Conservation (phyloP, 139 green algal species). For the Chlorella sp. region DNA sequence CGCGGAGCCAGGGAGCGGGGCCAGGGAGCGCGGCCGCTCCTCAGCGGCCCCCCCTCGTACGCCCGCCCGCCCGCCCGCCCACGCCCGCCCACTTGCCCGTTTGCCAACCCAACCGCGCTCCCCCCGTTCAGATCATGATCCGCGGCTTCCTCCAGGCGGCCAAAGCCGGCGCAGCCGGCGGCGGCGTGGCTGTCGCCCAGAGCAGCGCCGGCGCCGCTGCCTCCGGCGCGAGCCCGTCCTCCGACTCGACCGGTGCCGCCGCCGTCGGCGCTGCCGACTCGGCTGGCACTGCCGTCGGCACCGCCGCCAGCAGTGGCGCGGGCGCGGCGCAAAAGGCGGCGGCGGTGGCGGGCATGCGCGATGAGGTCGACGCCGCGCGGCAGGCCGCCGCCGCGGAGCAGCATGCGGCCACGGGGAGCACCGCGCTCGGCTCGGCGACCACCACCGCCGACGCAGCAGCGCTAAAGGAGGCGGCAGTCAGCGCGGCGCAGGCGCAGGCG, state of each 20-base stretch:
- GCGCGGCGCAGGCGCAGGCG: too few relatives aligned
- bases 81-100: background rate
- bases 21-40: too few relatives aligned
- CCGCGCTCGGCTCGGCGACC: background rate
- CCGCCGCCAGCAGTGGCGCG: too few relatives aligned
- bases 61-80: background rate
- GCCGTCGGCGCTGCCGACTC: background rate
- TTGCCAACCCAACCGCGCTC: too few relatives aligned
- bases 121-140: conserved; percentile 13
- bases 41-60: too few relatives aligned
- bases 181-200: background rate
- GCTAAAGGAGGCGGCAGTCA: background rate
- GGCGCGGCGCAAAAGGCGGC: background rate
- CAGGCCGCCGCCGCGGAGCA: conserved; percentile 1
- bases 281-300: background rate
- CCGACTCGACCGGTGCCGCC: background rate
- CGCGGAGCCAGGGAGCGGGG: conserved; percentile 1
- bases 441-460: background rate
- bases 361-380: background rate
- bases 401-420: background rate
- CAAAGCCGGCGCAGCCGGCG: background rate
- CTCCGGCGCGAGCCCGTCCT: background rate
- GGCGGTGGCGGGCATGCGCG: background rate
- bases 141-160: conserved; percentile 6
- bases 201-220: background rate